Percentiles rank a stretch among this genome's conserved stretches.
phyloP scores from a whole-genome alignment of 495 filamentous ascomycete species.

The Gamarada debralockiae region DNA sequence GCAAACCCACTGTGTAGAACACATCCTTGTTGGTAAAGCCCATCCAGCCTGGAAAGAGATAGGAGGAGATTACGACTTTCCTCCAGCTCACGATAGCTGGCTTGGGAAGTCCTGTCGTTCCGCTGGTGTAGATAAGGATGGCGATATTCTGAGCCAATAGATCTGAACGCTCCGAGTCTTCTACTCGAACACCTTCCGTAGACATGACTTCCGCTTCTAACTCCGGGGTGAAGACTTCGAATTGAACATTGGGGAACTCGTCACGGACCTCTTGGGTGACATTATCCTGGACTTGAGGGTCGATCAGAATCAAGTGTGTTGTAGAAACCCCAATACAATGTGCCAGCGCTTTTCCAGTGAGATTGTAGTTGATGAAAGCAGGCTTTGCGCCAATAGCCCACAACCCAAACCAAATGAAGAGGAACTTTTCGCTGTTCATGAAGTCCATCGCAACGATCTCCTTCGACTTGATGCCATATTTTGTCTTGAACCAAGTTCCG shows the following conservation, averaged over 20 bases:
- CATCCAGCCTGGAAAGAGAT: slow-evolving; percentile 56
- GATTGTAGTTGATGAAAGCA: slow-evolving; percentile 95
- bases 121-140: slow-evolving; percentile 78
- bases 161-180: slow-evolving; percentile 56
- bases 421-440: slow-evolving; percentile 76
- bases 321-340: slow-evolving; percentile 76
- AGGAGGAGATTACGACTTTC: slow-evolving; percentile 52
- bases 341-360: slow-evolving; percentile 67
- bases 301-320: slow-evolving; percentile 68
- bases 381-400: slow-evolving; percentile 88
- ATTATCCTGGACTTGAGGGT: slow-evolving; percentile 56
- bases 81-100: slow-evolving; percentile 79
- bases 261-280: slow-evolving; percentile 43
- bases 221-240: slow-evolving; percentile 59
- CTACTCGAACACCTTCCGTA: slow-evolving; percentile 55
- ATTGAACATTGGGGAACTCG: slow-evolving; percentile 43
- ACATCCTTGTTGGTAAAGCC: slow-evolving; percentile 56
- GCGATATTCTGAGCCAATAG: slow-evolving; percentile 55
- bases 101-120: slow-evolving; percentile 90
- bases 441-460: slow-evolving; percentile 89
- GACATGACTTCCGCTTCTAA: slow-evolving; percentile 57
- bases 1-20: slow-evolving; percentile 70
- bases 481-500: slow-evolving; percentile 75
- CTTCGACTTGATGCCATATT: slow-evolving; percentile 62
- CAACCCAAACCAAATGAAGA: slow-evolving; percentile 80